Evolutionary conservation across 1,284 basidiomycete species (phyloP).

Genomic region (Fomitopsis pinicola): DNA sequence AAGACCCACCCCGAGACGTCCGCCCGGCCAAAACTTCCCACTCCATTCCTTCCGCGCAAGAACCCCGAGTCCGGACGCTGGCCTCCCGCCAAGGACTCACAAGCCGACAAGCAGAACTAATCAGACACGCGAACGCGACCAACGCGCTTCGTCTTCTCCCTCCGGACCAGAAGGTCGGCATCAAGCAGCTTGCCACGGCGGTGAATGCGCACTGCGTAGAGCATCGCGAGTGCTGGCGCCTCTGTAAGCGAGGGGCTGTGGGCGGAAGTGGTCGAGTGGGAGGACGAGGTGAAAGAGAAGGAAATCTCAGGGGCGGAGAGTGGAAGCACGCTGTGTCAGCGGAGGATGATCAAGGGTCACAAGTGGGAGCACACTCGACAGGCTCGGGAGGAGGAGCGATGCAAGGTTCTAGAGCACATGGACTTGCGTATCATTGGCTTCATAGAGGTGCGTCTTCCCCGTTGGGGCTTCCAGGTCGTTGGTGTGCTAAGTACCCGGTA

Average conservation of each 20-base stretch:
- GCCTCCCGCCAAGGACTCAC: slow-evolving; percentile 64
- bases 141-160: slow-evolving; percentile 57
- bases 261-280: slow-evolving; percentile 49
- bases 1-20: slow-evolving; percentile 8
- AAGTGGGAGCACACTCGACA: slow-evolving; percentile 64
- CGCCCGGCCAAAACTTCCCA: slow-evolving; percentile 27
- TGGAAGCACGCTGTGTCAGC: slow-evolving; percentile 66
- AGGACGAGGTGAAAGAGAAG: slow-evolving; percentile 47
- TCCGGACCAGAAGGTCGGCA: slow-evolving; percentile 51
- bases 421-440: slow-evolving; percentile 53
- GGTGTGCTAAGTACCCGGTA: slow-evolving; percentile 4
- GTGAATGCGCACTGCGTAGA: background rate
- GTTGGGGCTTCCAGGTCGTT: too few species aligned
- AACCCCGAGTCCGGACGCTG: slow-evolving; percentile 60
- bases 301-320: slow-evolving; percentile 46
- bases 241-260: slow-evolving; percentile 21
- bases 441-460: slow-evolving; percentile 56
- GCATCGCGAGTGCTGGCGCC: background rate
- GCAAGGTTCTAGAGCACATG: slow-evolving; percentile 65
- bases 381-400: slow-evolving; percentile 39
- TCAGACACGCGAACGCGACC: slow-evolving; percentile 59
- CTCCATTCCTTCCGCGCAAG: slow-evolving; percentile 65
- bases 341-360: slow-evolving; percentile 85
- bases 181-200: slow-evolving; percentile 12
- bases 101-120: slow-evolving; percentile 70